A percentile compares a stretch with the other conserved stretches of the same genome.
Conservation (phyloP, 495 filamentous ascomycete species). For the Viridothelium virens region DNA sequence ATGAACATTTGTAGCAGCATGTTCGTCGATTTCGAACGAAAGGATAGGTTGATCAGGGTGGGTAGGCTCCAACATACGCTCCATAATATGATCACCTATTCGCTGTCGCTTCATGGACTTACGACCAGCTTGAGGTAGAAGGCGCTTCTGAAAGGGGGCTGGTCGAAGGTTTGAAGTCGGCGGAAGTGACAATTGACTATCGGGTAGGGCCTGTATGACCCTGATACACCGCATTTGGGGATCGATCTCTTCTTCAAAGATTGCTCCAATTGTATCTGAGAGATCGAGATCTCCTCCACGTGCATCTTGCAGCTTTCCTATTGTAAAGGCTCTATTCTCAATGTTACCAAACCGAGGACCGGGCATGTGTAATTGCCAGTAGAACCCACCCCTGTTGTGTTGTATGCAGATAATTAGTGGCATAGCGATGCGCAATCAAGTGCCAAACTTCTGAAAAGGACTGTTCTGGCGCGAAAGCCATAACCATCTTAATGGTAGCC, state of each 20-base stretch:
- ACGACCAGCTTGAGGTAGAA: neutral
- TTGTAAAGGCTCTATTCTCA: slow-evolving; percentile 22
- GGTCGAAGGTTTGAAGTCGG: slow-evolving; percentile 24
- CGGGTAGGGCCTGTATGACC: slow-evolving; percentile 21
- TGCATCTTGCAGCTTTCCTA: slow-evolving; percentile 27
- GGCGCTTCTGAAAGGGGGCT: slow-evolving; percentile 13
- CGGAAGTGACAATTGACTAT: slow-evolving; percentile 25
- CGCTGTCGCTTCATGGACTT: neutral
- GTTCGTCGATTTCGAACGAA: neutral
- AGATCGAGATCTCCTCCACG: slow-evolving; percentile 27
- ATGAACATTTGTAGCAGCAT: neutral
- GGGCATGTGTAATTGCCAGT: neutral
- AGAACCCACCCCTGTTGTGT: neutral
- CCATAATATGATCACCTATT: neutral
- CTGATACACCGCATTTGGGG: slow-evolving; percentile 22
- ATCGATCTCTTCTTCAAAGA: slow-evolving; percentile 26
- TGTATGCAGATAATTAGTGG: neutral
- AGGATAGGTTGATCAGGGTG: neutral
- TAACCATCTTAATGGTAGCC: neutral
- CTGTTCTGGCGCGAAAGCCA: neutral
- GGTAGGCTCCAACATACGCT: neutral
- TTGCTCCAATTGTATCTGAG: slow-evolving; percentile 26
- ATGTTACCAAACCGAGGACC: slow-evolving; percentile 11
- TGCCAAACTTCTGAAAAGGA: neutral
- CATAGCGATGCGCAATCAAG: slow-evolving; percentile 1